phyloP scores from a whole-genome alignment of 1,284 basidiomycete genomes.

The Puccinia polysora region DNA sequence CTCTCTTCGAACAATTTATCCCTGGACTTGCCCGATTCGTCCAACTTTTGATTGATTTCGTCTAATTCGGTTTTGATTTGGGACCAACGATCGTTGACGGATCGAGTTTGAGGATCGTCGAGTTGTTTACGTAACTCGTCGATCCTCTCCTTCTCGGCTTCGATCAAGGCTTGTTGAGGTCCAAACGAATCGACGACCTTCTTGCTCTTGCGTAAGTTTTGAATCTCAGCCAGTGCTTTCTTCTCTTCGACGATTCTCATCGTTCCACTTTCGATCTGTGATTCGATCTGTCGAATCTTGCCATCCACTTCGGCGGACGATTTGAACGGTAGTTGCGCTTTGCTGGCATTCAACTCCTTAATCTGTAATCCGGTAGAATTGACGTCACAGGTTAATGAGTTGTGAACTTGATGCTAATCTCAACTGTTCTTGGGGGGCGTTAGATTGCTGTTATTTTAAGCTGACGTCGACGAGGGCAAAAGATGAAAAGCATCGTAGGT shows the following conservation, averaged over 20 bases:
- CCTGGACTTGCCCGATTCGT: slow-evolving; percentile 76
- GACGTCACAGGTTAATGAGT: too few species aligned
- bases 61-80: slow-evolving; percentile 80
- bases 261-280: slow-evolving; percentile 81
- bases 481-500: not conserved
- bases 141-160: slow-evolving; percentile 66
- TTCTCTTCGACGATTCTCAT: slow-evolving; percentile 96
- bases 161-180: slow-evolving; percentile 71
- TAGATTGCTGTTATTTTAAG: not conserved
- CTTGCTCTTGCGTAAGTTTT: slow-evolving; percentile 65
- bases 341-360: slow-evolving; percentile 29
- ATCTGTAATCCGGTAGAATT: too few species aligned
- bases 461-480: not conserved
- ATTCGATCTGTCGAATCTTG: slow-evolving; percentile 66
- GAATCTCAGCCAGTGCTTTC: slow-evolving; percentile 82
- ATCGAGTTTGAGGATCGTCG: slow-evolving; percentile 85
- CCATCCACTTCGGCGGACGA: slow-evolving; percentile 27
- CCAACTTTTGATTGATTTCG: slow-evolving; percentile 74
- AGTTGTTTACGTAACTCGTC: slow-evolving; percentile 80
- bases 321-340: slow-evolving; percentile 27
- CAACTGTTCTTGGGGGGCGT: not conserved
- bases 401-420: not conserved
- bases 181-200: slow-evolving; percentile 74
- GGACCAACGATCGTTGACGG: slow-evolving; percentile 74
- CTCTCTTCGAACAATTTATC: slow-evolving; percentile 84